A percentile compares a stretch with the other conserved stretches of the same genome.
Evolutionary conservation across 2,329 filamentous ascomycete species (phyloP).

Genomic region (Colletotrichum karsti): DNA sequence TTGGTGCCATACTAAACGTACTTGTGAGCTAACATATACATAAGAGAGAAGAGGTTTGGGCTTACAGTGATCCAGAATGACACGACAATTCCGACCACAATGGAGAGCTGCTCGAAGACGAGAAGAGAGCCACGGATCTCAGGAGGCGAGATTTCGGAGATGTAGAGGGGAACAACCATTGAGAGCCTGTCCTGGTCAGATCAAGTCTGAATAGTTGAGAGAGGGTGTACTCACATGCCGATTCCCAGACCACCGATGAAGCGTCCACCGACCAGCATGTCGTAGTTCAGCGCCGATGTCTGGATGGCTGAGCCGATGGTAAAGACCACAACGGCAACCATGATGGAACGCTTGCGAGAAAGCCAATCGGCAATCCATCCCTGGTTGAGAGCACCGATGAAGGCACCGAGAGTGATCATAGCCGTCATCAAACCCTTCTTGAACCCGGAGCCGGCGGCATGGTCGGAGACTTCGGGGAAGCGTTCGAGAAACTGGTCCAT

Average conservation of each 20-base stretch:
- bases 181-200: constrained; percentile 40
- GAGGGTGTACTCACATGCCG: constrained; percentile 39
- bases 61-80: constrained; percentile 36
- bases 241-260: constrained; percentile 58
- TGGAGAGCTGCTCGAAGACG: constrained; percentile 40
- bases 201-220: rapidly evolving
- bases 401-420: constrained; percentile 63
- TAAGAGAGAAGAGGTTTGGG: rapidly evolving
- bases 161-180: constrained; percentile 57
- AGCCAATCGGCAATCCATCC: constrained; percentile 49
- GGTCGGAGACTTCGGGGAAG: constrained; percentile 41
- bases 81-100: constrained; percentile 41
- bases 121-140: constrained; percentile 44
- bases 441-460: constrained; percentile 46
- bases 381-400: constrained; percentile 58
- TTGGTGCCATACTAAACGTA: constrained; percentile 25
- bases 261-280: constrained; percentile 57
- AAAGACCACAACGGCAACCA: constrained; percentile 40
- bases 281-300: constrained; percentile 39
- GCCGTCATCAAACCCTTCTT: constrained; percentile 38
- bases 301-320: constrained; percentile 40
- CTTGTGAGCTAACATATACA: not conserved
- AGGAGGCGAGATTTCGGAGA: constrained; percentile 49
- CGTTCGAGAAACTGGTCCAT: constrained; percentile 43
- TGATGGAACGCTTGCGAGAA: constrained; percentile 40